A percentile compares a stretch with the other conserved stretches of the same genome.
Conservation (phyloP, 805 yeast species). For the Candida broadrunensis region DNA sequence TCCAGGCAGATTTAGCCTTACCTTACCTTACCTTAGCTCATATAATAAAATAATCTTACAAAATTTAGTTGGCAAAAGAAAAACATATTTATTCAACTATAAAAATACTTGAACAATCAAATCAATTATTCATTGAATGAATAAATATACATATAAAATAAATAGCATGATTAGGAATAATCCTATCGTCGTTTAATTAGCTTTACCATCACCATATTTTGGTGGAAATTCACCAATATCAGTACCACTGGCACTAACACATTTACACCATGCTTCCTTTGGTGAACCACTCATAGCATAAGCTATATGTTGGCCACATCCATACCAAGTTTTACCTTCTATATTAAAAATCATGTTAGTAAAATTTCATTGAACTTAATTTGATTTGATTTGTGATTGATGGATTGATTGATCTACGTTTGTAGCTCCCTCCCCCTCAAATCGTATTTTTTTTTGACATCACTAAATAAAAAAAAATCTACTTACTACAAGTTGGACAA, state of each 20-base stretch:
- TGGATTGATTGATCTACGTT: too few species aligned
- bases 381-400: too few species aligned
- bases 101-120: too few species aligned
- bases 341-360: neutral
- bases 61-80: too few species aligned
- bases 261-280: slow-evolving; percentile 33
- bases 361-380: neutral
- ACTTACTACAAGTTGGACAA: slow-evolving; percentile 29
- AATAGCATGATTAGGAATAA: too few species aligned
- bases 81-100: too few species aligned
- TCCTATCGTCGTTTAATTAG: neutral
- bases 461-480: neutral
- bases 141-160: too few species aligned
- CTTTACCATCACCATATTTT: slow-evolving; percentile 19
- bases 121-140: too few species aligned
- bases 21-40: too few species aligned
- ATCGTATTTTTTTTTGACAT: slow-evolving; percentile 4
- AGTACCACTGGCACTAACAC: slow-evolving; percentile 17
- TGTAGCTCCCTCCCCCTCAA: neutral
- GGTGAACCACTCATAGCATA: slow-evolving; percentile 35
- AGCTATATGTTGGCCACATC: slow-evolving; percentile 46
- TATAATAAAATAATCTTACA: too few species aligned
- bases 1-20: too few species aligned
- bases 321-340: slow-evolving; percentile 35
- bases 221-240: slow-evolving; percentile 23